These are phyloP conservation scores for Cryptomeria japonica DNA, from an alignment of 75 land plant genomes.

Conservation along the genomic window DNA sequence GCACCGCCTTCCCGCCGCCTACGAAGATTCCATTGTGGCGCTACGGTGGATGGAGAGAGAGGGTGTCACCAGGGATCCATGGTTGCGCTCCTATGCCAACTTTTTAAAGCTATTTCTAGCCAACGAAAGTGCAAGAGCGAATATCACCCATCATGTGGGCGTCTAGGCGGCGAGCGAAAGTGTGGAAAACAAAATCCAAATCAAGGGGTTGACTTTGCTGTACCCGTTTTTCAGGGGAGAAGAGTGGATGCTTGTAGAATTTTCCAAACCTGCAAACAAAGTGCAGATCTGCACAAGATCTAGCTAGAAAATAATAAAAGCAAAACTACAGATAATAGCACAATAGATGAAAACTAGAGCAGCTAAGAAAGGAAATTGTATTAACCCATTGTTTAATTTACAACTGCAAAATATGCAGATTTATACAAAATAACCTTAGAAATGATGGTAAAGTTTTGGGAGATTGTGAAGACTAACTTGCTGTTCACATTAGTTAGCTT, in stretches of 20 bases:
- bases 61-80: background rate
- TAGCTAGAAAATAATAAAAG: no score
- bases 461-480: no score
- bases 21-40: constrained; percentile 27
- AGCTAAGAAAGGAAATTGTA: no score
- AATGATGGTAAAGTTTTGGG: no score
- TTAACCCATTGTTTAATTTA: no score
- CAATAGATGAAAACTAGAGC: no score
- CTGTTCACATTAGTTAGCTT: no score
- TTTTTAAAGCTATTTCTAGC: constrained; percentile 20
- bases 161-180: background rate
- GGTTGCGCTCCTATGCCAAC: constrained; percentile 1
- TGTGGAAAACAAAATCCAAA: background rate
- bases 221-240: constrained; percentile 2
- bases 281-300: no score
- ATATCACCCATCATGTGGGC: constrained; percentile 30
- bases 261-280: no score
- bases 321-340: no score
- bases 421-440: no score
- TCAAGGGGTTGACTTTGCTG: background rate
- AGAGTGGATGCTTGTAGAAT: background rate
- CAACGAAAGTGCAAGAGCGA: constrained; percentile 43
- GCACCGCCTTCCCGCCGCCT: constrained; percentile 34
- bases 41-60: background rate
- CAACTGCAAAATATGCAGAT: no score